These are phyloP conservation scores for Solanum commersonii DNA, from an alignment of 257 asterid species.

Conservation along the genomic window DNA sequence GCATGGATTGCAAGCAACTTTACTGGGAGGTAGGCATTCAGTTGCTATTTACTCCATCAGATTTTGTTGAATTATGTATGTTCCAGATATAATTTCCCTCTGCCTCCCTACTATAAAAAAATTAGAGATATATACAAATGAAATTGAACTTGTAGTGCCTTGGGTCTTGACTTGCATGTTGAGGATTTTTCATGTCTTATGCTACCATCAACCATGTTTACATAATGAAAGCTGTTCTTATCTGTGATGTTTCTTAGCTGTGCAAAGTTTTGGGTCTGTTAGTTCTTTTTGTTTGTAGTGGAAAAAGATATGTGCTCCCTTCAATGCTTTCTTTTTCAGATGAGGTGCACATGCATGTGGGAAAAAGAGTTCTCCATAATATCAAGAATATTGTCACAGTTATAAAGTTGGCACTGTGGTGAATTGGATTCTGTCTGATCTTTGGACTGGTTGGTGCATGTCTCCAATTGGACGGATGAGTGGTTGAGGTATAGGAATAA, in stretches of 20 bases:
- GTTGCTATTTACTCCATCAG: background rate
- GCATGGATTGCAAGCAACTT: slow-evolving; percentile 86
- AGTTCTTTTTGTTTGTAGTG: background rate
- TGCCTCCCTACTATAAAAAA: background rate
- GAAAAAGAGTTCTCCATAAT: background rate
- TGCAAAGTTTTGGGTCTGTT: background rate
- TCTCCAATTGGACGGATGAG: background rate
- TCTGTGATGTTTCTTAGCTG: background rate
- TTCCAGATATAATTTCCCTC: background rate
- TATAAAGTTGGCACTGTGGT: background rate
- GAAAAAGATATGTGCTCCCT: background rate
- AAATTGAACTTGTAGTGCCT: background rate
- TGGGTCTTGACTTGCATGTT: background rate
- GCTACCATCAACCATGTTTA: background rate
- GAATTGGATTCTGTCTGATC: background rate
- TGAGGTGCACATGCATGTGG: background rate
- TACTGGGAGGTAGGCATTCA: slow-evolving; percentile 79
- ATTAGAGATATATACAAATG: background rate
- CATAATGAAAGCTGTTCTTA: background rate
- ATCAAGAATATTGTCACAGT: background rate
- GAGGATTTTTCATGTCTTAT: background rate
- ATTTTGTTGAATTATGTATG: background rate
- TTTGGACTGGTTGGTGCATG: background rate
- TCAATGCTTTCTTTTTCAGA: background rate
- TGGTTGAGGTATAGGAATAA: background rate